Evolutionary conservation across 2,329 filamentous ascomycete species (phyloP).

Genomic region (Pseudocercospora fuligena): DNA sequence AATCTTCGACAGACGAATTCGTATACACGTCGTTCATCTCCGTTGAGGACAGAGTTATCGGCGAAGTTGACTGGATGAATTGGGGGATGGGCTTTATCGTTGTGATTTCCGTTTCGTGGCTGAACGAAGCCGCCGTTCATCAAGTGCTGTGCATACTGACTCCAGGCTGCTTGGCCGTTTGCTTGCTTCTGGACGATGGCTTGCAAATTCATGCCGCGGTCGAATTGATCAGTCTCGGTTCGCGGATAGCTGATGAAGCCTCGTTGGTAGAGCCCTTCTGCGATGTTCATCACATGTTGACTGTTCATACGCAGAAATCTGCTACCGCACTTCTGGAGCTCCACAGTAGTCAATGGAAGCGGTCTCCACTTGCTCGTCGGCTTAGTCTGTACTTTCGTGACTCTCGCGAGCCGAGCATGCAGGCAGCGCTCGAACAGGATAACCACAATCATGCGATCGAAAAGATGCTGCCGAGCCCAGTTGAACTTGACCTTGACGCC

Average conservation of each 20-base stretch:
- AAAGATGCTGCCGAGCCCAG: constrained; percentile 82
- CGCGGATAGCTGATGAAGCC: constrained; percentile 97
- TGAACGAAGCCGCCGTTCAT: constrained; percentile 77
- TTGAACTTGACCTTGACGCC: constrained; percentile 79
- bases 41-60: constrained; percentile 62
- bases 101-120: constrained; percentile 81
- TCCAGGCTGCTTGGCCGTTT: constrained; percentile 73
- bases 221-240: constrained; percentile 96
- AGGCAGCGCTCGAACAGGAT: constrained; percentile 88
- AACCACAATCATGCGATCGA: constrained; percentile 80
- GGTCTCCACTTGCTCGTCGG: constrained; percentile 94
- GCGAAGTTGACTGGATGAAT: constrained; percentile 95
- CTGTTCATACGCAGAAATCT: constrained; percentile 88
- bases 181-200: constrained; percentile 82
- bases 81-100: constrained; percentile 95
- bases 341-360: constrained; percentile 90
- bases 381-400: constrained; percentile 86
- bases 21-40: constrained; percentile 73
- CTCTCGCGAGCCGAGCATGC: constrained; percentile 72
- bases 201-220: constrained; percentile 82
- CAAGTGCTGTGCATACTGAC: constrained; percentile 75
- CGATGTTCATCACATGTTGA: constrained; percentile 83
- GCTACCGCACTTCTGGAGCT: constrained; percentile 94
- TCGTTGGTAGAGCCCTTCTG: constrained; percentile 87
- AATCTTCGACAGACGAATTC: constrained; percentile 93